Conservation (phyloP, 2,329 filamentous ascomycete species). For the Diatrype stigma region DNA sequence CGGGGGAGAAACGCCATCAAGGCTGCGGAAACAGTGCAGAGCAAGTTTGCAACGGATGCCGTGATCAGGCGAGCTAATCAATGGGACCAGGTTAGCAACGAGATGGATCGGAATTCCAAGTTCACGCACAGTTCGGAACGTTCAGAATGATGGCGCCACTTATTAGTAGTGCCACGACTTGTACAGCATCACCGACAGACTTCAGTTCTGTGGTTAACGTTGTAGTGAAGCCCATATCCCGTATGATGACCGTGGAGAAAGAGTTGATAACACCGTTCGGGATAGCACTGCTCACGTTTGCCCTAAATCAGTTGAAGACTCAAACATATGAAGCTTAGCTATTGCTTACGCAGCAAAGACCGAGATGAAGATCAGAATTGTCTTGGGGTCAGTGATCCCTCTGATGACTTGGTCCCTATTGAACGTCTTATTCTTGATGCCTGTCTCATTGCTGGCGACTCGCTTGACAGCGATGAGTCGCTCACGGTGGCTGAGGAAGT, state of each 20-base stretch:
- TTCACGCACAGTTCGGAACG: slow-evolving; percentile 21
- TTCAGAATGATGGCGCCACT: slow-evolving; percentile 32
- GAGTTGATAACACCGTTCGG: slow-evolving; percentile 32
- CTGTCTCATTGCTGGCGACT: slow-evolving; percentile 28
- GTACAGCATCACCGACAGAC: slow-evolving; percentile 33
- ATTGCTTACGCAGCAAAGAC: slow-evolving; percentile 10
- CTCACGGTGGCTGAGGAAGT: slow-evolving; percentile 26
- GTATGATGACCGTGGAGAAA: slow-evolving; percentile 32
- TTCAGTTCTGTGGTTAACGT: slow-evolving; percentile 31
- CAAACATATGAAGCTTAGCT: neutral
- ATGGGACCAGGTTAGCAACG: neutral
- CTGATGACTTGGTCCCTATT: slow-evolving; percentile 22
- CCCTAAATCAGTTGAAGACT: neutral
- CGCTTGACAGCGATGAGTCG: slow-evolving; percentile 26
- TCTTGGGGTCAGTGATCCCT: slow-evolving; percentile 28
- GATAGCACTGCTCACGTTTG: slow-evolving; percentile 10
- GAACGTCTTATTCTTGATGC: slow-evolving; percentile 31
- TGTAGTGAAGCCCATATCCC: slow-evolving; percentile 29
- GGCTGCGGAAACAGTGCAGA: slow-evolving; percentile 31
- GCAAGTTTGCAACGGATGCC: slow-evolving; percentile 28
- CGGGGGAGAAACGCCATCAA: slow-evolving; percentile 30
- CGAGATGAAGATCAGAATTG: slow-evolving; percentile 21
- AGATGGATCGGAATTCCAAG: neutral
- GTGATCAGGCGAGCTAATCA: slow-evolving; percentile 17
- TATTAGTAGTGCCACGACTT: slow-evolving; percentile 31